Percentiles rank a stretch among this genome's conserved stretches.
These are phyloP conservation scores for Calophaca sinica DNA, from an alignment of 306 rosid species.

Conservation along the genomic window DNA sequence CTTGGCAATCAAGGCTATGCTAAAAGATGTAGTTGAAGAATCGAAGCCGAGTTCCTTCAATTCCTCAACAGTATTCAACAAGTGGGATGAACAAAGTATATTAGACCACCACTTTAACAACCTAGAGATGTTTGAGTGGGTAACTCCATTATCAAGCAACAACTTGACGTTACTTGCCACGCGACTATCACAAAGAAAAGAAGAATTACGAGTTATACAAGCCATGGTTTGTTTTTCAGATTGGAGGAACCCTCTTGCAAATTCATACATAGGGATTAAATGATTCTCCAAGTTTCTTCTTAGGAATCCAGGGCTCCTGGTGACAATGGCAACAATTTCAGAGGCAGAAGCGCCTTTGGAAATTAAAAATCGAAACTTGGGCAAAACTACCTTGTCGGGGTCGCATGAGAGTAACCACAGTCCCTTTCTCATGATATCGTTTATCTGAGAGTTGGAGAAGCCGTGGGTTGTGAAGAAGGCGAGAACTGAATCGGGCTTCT, in stretches of 20 bases:
- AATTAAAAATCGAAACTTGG: slow-evolving; percentile 44
- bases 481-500: slow-evolving; percentile 31
- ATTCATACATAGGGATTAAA: slow-evolving; percentile 15
- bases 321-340: slow-evolving; percentile 27
- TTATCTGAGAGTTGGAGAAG: background rate
- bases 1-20: slow-evolving; percentile 37
- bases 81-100: background rate
- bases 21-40: slow-evolving; percentile 32
- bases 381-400: slow-evolving; percentile 11
- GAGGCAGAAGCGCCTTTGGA: slow-evolving; percentile 42
- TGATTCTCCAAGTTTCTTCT: background rate
- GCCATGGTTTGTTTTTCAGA: background rate
- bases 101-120: background rate
- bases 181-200: background rate
- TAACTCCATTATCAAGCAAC: slow-evolving; percentile 13
- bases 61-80: slow-evolving; percentile 41
- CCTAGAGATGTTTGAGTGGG: background rate
- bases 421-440: background rate
- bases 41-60: slow-evolving; percentile 60
- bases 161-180: background rate
- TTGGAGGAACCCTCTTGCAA: background rate
- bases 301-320: background rate
- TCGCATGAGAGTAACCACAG: background rate
- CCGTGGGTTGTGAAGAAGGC: slow-evolving; percentile 6
- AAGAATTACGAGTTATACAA: background rate